Evolutionary conservation across 345 rosid species (phyloP), one percentile per base, ranked within the genome.

Genomic region (Eutrema yunnanense): DNA sequence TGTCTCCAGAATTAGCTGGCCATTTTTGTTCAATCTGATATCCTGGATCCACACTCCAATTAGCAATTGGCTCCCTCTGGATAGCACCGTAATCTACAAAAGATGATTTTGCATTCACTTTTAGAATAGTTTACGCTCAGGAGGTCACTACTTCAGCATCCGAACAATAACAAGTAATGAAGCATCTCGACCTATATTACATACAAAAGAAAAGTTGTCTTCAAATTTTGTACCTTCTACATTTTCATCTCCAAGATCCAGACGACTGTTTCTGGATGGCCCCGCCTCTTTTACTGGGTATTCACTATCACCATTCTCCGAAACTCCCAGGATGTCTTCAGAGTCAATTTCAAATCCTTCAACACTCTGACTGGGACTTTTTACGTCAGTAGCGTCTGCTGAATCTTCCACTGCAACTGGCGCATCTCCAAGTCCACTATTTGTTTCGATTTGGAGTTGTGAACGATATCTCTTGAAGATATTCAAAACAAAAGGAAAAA

Each of bases 31-130:
- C 93, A 76, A 80, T 83, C 73, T 82, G 86, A 80, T 86, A 83
- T 29, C 91, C 92, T 12, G 82, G 88, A 41, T 89, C 90, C 82
- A 81, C 61, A 81, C 78, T 85, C 96, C 91, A 87, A 52, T 79
- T 83, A 62, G 50, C 79, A 55, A 84, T 80, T 77, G 83, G 84
- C 77, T 84, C 97, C 72, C 93, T 83, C 71, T 81, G 90, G 74
- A 88, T 82, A 49, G 79, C 81, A 69, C 81, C 81, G 84, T 69
- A 73, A 76, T 83, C 96, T 94, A 73, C 62, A 82, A 66, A 41
- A 36, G 44, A 65, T 11, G 13, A 51, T 12, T 3, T 55, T 62
- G 5, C 49, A 52, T 11, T 33, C 26, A 47, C 43, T 51, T 67
- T 19, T 14, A 51, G 1, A 22, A 27, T 10, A 9, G 6, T 50